phyloP scores from a whole-genome alignment of 2,329 filamentous ascomycete genomes.

The Alternaria dauci region DNA sequence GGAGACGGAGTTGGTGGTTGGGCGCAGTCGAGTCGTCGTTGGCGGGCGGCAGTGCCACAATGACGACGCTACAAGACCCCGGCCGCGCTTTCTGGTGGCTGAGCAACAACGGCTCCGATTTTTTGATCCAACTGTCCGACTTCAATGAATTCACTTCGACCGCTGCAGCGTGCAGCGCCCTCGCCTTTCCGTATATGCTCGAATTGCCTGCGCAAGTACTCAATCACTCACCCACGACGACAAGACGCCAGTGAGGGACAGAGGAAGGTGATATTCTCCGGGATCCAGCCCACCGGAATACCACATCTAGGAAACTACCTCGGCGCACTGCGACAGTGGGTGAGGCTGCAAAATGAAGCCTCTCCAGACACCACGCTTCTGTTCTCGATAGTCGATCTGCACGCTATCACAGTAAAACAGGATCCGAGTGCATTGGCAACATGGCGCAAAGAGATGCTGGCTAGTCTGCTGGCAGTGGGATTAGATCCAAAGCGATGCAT shows the following conservation, averaged over 20 bases:
- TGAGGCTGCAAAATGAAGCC: slow-evolving; percentile 74
- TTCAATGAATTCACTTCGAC: slow-evolving; percentile 34
- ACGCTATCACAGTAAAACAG: slow-evolving; percentile 83
- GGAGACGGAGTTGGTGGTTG: slow-evolving; percentile 20
- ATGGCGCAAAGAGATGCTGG: slow-evolving; percentile 77
- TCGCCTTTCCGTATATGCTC: slow-evolving; percentile 13
- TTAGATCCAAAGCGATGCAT: slow-evolving; percentile 78
- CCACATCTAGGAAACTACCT: slow-evolving; percentile 97
- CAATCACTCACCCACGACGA: background rate
- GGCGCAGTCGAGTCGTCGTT: slow-evolving; percentile 17
- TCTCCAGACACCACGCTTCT: slow-evolving; percentile 68
- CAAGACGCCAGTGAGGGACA: background rate
- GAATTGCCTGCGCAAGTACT: slow-evolving; percentile 20
- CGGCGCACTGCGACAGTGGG: slow-evolving; percentile 88
- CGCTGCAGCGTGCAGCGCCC: slow-evolving; percentile 29
- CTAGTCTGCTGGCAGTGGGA: slow-evolving; percentile 83
- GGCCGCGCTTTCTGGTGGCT: slow-evolving; percentile 25
- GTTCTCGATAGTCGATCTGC: slow-evolving; percentile 91
- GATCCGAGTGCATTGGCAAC: slow-evolving; percentile 66
- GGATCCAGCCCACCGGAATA: slow-evolving; percentile 94
- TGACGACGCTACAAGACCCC: slow-evolving; percentile 34
- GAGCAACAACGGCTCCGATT: slow-evolving; percentile 16
- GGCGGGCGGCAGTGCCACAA: slow-evolving; percentile 38
- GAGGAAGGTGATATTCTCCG: slow-evolving; percentile 75
- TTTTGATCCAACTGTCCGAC: slow-evolving; percentile 9